A percentile compares a stretch with the other conserved stretches of the same genome.
Conservation (phyloP, 257 asterid species). For the Linaria vulgaris region DNA sequence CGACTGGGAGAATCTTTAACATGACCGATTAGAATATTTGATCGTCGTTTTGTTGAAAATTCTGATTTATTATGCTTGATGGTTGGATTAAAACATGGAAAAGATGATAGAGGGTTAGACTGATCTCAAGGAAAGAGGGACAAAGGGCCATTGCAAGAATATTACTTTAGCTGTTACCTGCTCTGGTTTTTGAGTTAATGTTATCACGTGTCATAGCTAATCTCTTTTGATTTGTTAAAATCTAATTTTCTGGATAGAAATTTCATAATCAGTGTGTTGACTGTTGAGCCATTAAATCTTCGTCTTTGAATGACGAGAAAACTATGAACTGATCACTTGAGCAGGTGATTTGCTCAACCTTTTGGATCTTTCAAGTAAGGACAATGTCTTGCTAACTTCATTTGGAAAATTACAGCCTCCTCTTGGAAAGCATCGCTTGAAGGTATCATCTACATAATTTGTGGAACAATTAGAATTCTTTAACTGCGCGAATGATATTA, state of each 20-base stretch:
- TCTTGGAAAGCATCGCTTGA: conserved; percentile 85
- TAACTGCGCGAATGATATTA: background rate
- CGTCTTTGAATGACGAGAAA: conserved; percentile 15
- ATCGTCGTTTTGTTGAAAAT: background rate
- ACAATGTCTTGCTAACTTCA: conserved; percentile 57
- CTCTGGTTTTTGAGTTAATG: background rate
- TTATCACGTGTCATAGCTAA: background rate
- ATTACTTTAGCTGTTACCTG: background rate
- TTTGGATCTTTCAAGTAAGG: conserved; percentile 67
- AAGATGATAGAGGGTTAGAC: background rate
- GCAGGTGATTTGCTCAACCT: conserved; percentile 85
- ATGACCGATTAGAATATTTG: background rate
- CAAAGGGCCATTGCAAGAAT: background rate
- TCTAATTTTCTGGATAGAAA: background rate
- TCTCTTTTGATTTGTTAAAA: background rate
- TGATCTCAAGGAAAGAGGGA: background rate
- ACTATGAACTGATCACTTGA: conserved; percentile 19
- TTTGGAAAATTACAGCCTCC: conserved; percentile 92
- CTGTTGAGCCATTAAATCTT: background rate
- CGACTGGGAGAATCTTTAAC: background rate
- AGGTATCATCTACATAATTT: conserved; percentile 44
- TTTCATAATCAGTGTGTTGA: background rate
- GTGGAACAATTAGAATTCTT: conserved; percentile 7
- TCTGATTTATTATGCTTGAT: background rate
- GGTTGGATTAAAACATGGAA: background rate